Percentiles rank a stretch among this genome's conserved stretches.
These are phyloP conservation scores for Tephrocybe sp. DNA, from an alignment of 768 basidiomycete species.

Conservation along the genomic window DNA sequence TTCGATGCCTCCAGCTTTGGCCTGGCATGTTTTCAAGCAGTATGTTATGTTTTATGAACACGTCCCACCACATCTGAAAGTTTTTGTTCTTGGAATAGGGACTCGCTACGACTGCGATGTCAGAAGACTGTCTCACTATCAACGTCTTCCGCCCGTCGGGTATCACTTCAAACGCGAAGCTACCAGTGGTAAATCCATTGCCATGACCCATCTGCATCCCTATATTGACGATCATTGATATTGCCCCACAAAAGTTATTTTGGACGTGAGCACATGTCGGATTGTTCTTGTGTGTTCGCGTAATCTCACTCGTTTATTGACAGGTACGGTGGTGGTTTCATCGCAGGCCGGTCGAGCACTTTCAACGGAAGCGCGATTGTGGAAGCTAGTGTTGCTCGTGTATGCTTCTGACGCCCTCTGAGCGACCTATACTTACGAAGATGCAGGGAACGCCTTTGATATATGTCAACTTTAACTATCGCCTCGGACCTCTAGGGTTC, in stretches of 20 bases:
- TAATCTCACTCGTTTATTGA: background rate
- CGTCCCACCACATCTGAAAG: background rate
- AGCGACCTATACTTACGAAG: too few species aligned
- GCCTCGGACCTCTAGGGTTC: conserved; percentile 50
- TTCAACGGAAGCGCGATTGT: conserved; percentile 29
- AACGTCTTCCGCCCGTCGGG: conserved; percentile 56
- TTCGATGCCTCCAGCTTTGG: conserved; percentile 45
- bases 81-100: background rate
- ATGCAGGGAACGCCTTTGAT: conserved; percentile 44
- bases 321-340: conserved; percentile 26
- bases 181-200: conserved; percentile 36
- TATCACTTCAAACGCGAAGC: conserved; percentile 21
- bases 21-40: conserved; percentile 47
- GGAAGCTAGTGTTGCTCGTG: conserved; percentile 14
- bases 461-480: conserved; percentile 51
- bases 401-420: too few species aligned
- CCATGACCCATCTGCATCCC: too few species aligned
- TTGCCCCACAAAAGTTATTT: conserved; percentile 26
- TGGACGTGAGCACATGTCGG: conserved; percentile 32
- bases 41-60: conserved; percentile 11
- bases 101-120: conserved; percentile 21
- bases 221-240: background rate
- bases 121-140: conserved; percentile 62
- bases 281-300: background rate
- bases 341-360: conserved; percentile 14